Evolutionary conservation across 106 monocot species (phyloP), one percentile per base, ranked within the genome.

Genomic region (Platanthera guangdongensis): DNA sequence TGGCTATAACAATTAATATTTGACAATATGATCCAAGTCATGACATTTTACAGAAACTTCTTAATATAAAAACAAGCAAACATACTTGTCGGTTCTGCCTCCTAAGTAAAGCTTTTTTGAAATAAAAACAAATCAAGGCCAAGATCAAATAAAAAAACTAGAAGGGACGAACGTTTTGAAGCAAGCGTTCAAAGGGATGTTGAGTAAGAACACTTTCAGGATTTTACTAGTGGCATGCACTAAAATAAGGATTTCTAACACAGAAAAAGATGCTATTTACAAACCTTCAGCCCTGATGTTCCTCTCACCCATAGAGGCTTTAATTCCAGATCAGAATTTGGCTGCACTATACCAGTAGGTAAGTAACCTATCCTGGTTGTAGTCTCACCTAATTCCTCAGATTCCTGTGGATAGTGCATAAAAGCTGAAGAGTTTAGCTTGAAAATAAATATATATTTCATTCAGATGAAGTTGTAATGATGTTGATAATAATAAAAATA

Each of bases 251-350:
- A 60, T 16, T 21, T 60, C n/a, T n/a, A 49, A 69, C 63, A 71
- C 50, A 28, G 22, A 55, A 77, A 19, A 15, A 9, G 62, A 46
- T 3, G 51, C 46, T 9, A 51, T 14, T 8, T 79, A 73, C 72
- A 68, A 76, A 91, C 91, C 87, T 94, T 75, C 2, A 60, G 10
- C 12, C 57, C 74, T 71, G 83, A 72, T 22, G 71, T 83, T 72
- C 83, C 80, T 64, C 79, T 78, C 7, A 72, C 16, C 91, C 87
- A 91, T 5, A 94, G 65, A 72, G 91, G 89, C 74, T 85, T 94
- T 63, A 94, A 53, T 78, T 94, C 91, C 94, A 94, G 71, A 78
- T 94, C 94, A 9, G 91, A 89, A 54, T 67, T 82, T 68, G 81
- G 73, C 19, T 94, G 81, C 55, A 91, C 76, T 68, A 94, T 94